phyloP scores from a whole-genome alignment of 305 asterid species.

The Nicotiana rustica region DNA sequence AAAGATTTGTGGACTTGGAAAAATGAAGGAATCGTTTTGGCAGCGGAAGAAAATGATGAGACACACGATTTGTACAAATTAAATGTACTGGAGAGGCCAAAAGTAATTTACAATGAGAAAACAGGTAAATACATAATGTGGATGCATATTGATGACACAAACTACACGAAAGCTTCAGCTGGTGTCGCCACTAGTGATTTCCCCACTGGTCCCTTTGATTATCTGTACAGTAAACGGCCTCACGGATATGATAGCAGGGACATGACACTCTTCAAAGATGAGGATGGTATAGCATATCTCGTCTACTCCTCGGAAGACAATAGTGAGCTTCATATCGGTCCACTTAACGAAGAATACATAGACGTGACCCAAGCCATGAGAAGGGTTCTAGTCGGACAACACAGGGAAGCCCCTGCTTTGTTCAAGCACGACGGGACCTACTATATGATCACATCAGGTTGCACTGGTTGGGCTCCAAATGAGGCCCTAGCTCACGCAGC shows the following conservation, averaged over 20 bases:
- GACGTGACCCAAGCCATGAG: slow-evolving; percentile 60
- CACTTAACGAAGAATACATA: slow-evolving; percentile 65
- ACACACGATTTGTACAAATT: slow-evolving; percentile 81
- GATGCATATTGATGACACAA: slow-evolving; percentile 93
- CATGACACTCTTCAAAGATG: slow-evolving; percentile 96
- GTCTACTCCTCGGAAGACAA: slow-evolving; percentile 90
- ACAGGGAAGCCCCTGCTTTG: slow-evolving; percentile 92
- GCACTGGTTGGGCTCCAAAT: slow-evolving; percentile 98
- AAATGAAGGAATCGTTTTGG: slow-evolving; percentile 88
- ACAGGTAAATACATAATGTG: slow-evolving; percentile 84
- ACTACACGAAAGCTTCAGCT: slow-evolving; percentile 89
- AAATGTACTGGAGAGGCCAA: slow-evolving; percentile 94
- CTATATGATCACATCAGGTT: slow-evolving; percentile 97
- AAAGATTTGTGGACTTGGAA: slow-evolving; percentile 95
- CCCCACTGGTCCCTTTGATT: slow-evolving; percentile 83
- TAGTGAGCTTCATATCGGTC: slow-evolving; percentile 85
- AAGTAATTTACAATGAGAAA: slow-evolving; percentile 82
- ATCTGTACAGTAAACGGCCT: slow-evolving; percentile 85
- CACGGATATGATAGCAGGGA: slow-evolving; percentile 94
- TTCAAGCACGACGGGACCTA: slow-evolving; percentile 81
- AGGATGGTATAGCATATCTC: slow-evolving; percentile 77
- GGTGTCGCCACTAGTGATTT: slow-evolving; percentile 76
- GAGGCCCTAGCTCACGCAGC: slow-evolving; percentile 89
- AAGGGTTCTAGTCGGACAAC: slow-evolving; percentile 80
- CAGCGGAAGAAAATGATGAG: slow-evolving; percentile 74